Evolutionary conservation across 2,329 filamentous ascomycete genomes (phyloP).

Genomic region (Ophiostoma novo-ulmi): DNA sequence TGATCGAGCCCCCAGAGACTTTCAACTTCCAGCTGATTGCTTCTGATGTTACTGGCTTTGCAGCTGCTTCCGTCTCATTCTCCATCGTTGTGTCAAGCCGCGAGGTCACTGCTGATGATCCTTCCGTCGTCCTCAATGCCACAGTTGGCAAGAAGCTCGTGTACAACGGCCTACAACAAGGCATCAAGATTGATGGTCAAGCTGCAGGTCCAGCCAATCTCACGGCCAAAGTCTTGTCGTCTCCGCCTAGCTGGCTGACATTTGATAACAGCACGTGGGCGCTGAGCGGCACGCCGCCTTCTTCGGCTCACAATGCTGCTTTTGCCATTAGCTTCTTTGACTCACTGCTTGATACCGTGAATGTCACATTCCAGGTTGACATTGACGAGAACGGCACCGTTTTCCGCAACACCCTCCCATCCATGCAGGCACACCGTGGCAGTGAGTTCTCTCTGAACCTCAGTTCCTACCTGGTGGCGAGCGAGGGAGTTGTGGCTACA

Average conservation of each 20-base stretch:
- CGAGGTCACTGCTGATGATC: slow-evolving; percentile 59
- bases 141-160: slow-evolving; percentile 48
- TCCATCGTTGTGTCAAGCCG: slow-evolving; percentile 67
- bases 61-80: slow-evolving; percentile 60
- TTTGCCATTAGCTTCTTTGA: slow-evolving; percentile 58
- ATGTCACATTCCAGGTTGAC: slow-evolving; percentile 45
- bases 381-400: slow-evolving; percentile 34
- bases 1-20: slow-evolving; percentile 62
- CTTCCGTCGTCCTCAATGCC: slow-evolving; percentile 53
- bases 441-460: slow-evolving; percentile 42
- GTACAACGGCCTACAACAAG: slow-evolving; percentile 48
- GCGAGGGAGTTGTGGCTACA: slow-evolving; percentile 37
- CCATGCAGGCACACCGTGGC: slow-evolving; percentile 40
- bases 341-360: slow-evolving; percentile 54
- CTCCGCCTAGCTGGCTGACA: slow-evolving; percentile 61
- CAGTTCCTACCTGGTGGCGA: slow-evolving; percentile 39
- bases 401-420: slow-evolving; percentile 40
- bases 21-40: slow-evolving; percentile 71
- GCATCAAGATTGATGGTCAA: slow-evolving; percentile 55
- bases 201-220: slow-evolving; percentile 37
- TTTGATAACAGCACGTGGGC: slow-evolving; percentile 58
- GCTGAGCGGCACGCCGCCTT: slow-evolving; percentile 60
- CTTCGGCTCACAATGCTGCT: slow-evolving; percentile 54
- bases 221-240: slow-evolving; percentile 46
- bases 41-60: slow-evolving; percentile 74